Evolutionary conservation across 169 alveolate species (phyloP).

Genomic region (Plasmodium ovale): DNA sequence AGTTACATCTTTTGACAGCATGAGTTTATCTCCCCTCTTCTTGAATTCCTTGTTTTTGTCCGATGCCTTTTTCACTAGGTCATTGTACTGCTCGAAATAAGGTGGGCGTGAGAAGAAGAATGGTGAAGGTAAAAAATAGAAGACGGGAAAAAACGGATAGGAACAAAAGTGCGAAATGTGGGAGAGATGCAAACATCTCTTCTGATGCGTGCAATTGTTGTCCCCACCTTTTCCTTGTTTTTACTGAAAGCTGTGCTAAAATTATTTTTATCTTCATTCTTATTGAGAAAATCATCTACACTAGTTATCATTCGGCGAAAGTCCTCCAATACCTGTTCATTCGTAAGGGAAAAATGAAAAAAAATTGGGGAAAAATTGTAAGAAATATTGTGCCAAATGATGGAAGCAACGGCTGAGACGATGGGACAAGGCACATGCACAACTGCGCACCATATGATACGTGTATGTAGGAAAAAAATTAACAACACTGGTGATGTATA

Average conservation of each 20-base stretch:
- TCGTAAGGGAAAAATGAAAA: not conserved
- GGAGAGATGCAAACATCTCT: not conserved
- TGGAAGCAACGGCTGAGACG: not conserved
- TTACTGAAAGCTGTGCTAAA: slow-evolving; percentile 8
- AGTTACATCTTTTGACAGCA: not conserved
- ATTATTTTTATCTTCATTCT: slow-evolving; percentile 2
- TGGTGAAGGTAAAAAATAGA: not conserved
- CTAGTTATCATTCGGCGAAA: slow-evolving; percentile 15
- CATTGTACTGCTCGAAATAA: slow-evolving; percentile 48
- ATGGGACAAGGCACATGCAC: not conserved
- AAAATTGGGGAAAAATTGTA: not conserved
- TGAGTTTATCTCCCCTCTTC: not conserved
- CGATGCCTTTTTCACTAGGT: slow-evolving; percentile 4
- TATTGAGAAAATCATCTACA: slow-evolving; percentile 26
- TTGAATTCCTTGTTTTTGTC: slow-evolving; percentile 28
- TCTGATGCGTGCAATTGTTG: too few species aligned
- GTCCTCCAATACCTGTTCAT: slow-evolving; percentile 25
- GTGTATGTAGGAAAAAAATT: not conserved
- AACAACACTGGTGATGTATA: not conserved
- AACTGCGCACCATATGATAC: too few species aligned
- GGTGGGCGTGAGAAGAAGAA: too few species aligned
- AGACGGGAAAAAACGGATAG: not conserved
- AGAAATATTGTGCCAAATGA: not conserved
- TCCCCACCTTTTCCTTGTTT: slow-evolving; percentile 52
- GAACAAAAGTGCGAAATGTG: not conserved